Conservation (phyloP, 2,329 filamentous ascomycete genomes). For the Trichophyton rubrum region DNA sequence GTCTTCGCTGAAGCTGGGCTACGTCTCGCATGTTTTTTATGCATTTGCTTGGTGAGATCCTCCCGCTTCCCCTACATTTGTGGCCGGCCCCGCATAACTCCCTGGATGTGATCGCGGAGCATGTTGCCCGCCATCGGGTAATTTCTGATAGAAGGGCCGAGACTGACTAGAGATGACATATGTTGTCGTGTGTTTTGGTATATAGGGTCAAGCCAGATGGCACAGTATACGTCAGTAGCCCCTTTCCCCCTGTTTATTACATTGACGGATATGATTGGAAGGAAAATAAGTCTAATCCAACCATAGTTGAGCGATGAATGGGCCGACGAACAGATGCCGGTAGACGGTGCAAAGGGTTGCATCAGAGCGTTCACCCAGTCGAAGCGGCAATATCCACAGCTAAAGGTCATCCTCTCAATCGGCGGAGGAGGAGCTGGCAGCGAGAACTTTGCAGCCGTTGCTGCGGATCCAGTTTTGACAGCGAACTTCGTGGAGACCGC, state of each 20-base stretch:
- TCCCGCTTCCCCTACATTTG: not conserved
- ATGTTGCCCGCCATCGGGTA: not conserved
- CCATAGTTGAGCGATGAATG: slow-evolving; percentile 63
- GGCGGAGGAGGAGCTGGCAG: slow-evolving; percentile 54
- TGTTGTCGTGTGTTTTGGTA: not conserved
- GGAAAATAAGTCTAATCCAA: not conserved
- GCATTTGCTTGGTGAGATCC: slow-evolving; percentile 53
- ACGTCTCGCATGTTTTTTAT: slow-evolving; percentile 72
- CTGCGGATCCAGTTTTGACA: slow-evolving; percentile 46
- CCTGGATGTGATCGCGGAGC: not conserved
- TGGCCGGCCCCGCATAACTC: not conserved
- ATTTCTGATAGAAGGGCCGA: not conserved
- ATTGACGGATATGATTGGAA: slow-evolving; percentile 13
- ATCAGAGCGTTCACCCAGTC: slow-evolving; percentile 61
- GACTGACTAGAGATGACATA: not conserved
- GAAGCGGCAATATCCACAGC: slow-evolving; percentile 56
- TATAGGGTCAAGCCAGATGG: slow-evolving; percentile 56
- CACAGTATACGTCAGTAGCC: slow-evolving; percentile 55
- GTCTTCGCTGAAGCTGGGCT: slow-evolving; percentile 59
- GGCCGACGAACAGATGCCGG: slow-evolving; percentile 59
- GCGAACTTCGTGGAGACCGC: slow-evolving; percentile 61
- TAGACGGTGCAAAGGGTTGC: slow-evolving; percentile 59
- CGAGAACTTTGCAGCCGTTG: slow-evolving; percentile 55
- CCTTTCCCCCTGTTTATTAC: slow-evolving; percentile 15
- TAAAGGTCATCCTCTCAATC: slow-evolving; percentile 66